Evolutionary conservation across 1,284 basidiomycete genomes (phyloP).

Genomic region (Cystobasidiaceae sp.): DNA sequence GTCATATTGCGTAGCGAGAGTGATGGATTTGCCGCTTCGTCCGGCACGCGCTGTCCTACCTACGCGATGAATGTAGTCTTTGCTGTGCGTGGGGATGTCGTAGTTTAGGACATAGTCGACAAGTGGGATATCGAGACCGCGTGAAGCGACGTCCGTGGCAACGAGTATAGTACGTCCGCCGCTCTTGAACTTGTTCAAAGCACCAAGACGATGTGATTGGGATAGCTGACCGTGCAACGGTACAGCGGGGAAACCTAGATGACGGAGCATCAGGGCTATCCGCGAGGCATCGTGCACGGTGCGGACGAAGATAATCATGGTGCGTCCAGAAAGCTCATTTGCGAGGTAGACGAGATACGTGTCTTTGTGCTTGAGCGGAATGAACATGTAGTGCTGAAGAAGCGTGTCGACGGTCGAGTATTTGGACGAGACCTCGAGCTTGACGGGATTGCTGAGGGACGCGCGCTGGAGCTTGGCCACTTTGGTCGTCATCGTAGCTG

Average conservation of each 20-base stretch:
- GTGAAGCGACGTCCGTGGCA: conserved; percentile 95
- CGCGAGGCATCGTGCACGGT: conserved; percentile 93
- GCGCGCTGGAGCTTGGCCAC: conserved; percentile 95
- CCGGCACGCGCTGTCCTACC: conserved; percentile 96
- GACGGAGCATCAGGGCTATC: conserved; percentile 80
- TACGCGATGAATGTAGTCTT: conserved; percentile 98
- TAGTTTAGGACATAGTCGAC: conserved; percentile 98
- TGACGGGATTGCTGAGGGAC: conserved; percentile 89
- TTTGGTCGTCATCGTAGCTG: conserved; percentile 99
- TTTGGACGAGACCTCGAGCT: conserved; percentile 91
- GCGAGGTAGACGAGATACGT: conserved; percentile 82
- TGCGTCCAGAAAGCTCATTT: conserved; percentile 84
- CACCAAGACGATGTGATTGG: conserved; percentile 87
- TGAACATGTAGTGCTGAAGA: conserved; percentile 91
- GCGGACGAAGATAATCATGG: conserved; percentile 92
- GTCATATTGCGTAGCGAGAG: conserved; percentile 96
- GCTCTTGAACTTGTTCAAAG: conserved; percentile 93
- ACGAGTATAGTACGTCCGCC: conserved; percentile 88
- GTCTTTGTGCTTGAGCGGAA: conserved; percentile 90
- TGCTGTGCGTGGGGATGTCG: conserved; percentile 95
- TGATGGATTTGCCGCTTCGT: conserved; percentile 88
- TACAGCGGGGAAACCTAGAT: conserved; percentile 89
- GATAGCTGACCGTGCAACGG: conserved; percentile 93
- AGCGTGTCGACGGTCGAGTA: conserved; percentile 96
- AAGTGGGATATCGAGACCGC: conserved; percentile 91